Base-by-base conservation (phyloP, 441 rosid species). In the Erodium texanum region DNA sequence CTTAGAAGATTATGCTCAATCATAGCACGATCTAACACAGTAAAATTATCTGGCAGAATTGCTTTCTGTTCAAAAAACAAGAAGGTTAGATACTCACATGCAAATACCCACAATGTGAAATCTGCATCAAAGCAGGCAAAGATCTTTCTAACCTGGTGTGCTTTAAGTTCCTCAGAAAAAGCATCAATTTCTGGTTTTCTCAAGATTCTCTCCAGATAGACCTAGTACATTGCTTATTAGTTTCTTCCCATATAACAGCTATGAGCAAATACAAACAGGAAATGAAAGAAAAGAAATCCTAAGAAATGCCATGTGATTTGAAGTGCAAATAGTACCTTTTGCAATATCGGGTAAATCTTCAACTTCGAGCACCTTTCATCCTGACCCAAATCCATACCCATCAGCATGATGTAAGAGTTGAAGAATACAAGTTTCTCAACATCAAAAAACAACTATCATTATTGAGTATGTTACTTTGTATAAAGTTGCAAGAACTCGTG, bases 1-100 rank as follows among this genome's bases (percentile, higher is more conserved):
- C 99, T 94, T 62, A 87, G 83, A 74, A 94, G 96, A 77, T 92
- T 92, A 78, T 94, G 99, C 86, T 94, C 98, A 78, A 94, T 92
- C 97, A 92, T 92, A 68, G 99, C 97, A 64, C 98, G 97, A 74
- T 90, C 99, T 73, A 94, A 85, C 72, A 92, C 98, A 3, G 98
- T 94, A 67, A 92, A 92, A 77, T 87, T 94, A 80, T 94, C 98
- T 10, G 99, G 97, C 73, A 94, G 80, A 52, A 79, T 78, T 16
- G 98, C 99, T 92, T 92, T 90, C 99, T 94, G 91, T 74, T 74
- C n/a, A 43, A 54, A 70, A 68, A 23, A 58, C 70, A 71, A 71
- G 65, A 71, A 71, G 65, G 68, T 64, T 10, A 72, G 63, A 65
- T 12, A 65, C n/a, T 50, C 59, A 12, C 56, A 59, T 24, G 67